Conservation (phyloP, 495 filamentous ascomycete species). For the Lentithecium fluviatile region DNA sequence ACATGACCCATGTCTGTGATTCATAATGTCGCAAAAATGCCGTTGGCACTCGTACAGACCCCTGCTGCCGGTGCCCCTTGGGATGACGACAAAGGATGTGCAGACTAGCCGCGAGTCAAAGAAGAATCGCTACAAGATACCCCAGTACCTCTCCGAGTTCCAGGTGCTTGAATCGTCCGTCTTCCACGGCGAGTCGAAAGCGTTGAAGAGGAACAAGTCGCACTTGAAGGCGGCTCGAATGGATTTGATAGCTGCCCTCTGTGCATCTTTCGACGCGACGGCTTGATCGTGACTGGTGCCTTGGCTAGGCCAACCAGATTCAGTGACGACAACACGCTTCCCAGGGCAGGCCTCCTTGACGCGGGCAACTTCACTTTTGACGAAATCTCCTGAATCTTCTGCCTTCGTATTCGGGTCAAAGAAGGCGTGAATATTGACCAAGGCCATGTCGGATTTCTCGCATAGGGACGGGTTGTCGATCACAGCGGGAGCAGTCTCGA, state of each 20-base stretch:
- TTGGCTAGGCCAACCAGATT: conserved; percentile 79
- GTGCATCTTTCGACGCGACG: conserved; percentile 62
- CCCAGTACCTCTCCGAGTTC: conserved; percentile 72
- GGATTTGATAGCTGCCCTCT: conserved; percentile 61
- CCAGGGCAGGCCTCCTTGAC: conserved; percentile 55
- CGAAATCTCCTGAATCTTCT: conserved; percentile 62
- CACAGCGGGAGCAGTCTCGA: conserved; percentile 72
- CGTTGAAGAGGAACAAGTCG: conserved; percentile 67
- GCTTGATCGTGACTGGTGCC: conserved; percentile 64
- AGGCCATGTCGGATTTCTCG: conserved; percentile 70
- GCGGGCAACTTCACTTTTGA: conserved; percentile 51
- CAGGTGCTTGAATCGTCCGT: conserved; percentile 61
- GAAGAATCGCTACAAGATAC: conserved; percentile 46
- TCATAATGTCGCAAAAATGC: conserved; percentile 24
- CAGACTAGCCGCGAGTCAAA: background rate
- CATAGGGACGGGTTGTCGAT: conserved; percentile 68
- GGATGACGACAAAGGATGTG: background rate
- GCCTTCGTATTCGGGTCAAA: conserved; percentile 65
- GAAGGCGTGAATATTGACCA: conserved; percentile 81
- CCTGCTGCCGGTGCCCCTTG: background rate
- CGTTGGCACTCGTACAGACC: background rate
- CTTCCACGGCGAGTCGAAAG: conserved; percentile 81
- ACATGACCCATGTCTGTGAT: conserved; percentile 16
- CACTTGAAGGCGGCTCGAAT: conserved; percentile 55
- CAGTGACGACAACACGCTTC: conserved; percentile 64